Conservation (phyloP, 768 basidiomycete species). For the Favolaschia claudopus region DNA sequence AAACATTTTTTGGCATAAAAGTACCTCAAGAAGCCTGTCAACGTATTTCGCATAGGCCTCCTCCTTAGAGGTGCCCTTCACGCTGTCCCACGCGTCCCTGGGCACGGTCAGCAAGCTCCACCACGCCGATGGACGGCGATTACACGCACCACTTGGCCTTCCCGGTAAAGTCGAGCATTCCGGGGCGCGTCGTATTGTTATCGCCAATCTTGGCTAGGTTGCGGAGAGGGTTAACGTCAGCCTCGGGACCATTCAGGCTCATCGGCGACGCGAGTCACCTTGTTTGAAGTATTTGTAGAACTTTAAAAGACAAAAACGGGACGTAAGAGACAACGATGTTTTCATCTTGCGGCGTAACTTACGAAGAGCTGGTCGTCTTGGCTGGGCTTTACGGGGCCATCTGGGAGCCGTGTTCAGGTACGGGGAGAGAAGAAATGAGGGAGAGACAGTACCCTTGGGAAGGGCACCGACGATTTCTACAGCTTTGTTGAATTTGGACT, state of each 20-base stretch:
- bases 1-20: slow-evolving; percentile 22
- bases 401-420: too few species aligned
- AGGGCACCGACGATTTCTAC: slow-evolving; percentile 69
- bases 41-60: slow-evolving; percentile 80
- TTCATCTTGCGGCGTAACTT: slow-evolving; percentile 40
- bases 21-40: slow-evolving; percentile 72
- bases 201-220: slow-evolving; percentile 77
- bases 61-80: slow-evolving; percentile 78
- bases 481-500: slow-evolving; percentile 80
- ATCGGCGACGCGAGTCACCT: slow-evolving; percentile 60
- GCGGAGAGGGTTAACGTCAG: slow-evolving; percentile 3
- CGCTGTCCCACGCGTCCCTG: slow-evolving; percentile 87
- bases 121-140: too few species aligned
- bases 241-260: too few species aligned
- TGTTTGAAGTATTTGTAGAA: slow-evolving; percentile 97
- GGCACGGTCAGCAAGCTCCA: slow-evolving; percentile 18
- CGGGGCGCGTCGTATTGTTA: slow-evolving; percentile 67
- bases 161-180: slow-evolving; percentile 84
- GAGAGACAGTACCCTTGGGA: too few species aligned
- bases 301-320: slow-evolving; percentile 48
- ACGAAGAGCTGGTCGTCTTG: slow-evolving; percentile 83
- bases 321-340: slow-evolving; percentile 7
- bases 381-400: slow-evolving; percentile 79
- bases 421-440: too few species aligned
- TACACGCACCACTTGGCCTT: slow-evolving; percentile 85